Evolutionary conservation across 305 asterid species (phyloP), one percentile per base, ranked within the genome.

Genomic region (Fraxinus velutina): DNA sequence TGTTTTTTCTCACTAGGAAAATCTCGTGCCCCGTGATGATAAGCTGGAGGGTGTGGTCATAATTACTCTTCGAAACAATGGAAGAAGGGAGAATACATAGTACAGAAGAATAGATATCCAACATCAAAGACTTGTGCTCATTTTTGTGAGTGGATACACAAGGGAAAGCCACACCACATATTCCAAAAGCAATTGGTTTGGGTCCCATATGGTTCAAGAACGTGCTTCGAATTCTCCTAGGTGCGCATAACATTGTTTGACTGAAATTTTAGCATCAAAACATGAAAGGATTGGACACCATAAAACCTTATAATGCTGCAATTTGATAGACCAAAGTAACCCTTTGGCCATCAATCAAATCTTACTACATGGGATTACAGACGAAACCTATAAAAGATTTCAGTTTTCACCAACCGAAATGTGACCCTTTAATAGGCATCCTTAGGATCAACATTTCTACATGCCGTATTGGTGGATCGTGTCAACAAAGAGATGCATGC

Each of bases 341-440:
- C 33, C 33, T 30, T 30, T 78, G 80, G 73, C 81, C 12, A 42
- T 82, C 84, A 78, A 80, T 79, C 85, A 87, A 85, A 74, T 78
- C 85, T 81, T 21, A 81, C 21, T 78, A 81, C 50, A 57, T 21
- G 78, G 60, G 75, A 47, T 34, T 78, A 60, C 85, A 50, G 47
- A 57, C 82, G 39, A n/a, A 76, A 13, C 72, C 64, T 29, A 27
- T 9, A 2, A 21, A 64, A 6, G 74, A 70, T 76, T 47, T 73
- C 81, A 74, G 60, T 83, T 81, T 80, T 78, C 79, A 78, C 88
- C 88, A 87, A 64, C 77, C 80, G 80, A 83, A 44, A 88, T 87
- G 86, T 75, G 30, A 27, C 83, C 80, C 84, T 83, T 83, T 34
- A 44, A 85, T 85, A 86, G 84, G 84, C 75, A 72, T 75, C 84